Evolutionary conservation across 2,329 filamentous ascomycete species (phyloP).

Genomic region (Pseudogymnoascus sp.): DNA sequence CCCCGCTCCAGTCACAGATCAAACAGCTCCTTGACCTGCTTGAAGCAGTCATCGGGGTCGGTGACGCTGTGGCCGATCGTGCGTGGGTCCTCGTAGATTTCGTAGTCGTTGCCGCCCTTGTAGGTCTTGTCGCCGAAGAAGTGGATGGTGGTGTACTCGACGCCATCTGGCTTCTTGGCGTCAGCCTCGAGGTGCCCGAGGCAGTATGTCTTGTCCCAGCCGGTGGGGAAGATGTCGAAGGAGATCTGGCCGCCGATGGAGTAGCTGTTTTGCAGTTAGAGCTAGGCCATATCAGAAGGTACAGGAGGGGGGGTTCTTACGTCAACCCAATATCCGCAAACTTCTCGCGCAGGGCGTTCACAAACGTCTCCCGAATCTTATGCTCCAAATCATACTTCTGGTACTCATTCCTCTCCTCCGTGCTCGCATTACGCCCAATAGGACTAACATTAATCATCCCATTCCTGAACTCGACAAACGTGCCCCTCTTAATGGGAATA

Average conservation of each 20-base stretch:
- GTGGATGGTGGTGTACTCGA: constrained; percentile 81
- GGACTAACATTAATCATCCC: constrained; percentile 86
- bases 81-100: constrained; percentile 77
- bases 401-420: constrained; percentile 72
- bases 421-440: constrained; percentile 76
- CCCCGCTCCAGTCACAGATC: constrained; percentile 40
- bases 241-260: constrained; percentile 96
- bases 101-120: constrained; percentile 87
- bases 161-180: constrained; percentile 56
- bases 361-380: constrained; percentile 67
- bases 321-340: constrained; percentile 81
- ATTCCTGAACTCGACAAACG: constrained; percentile 82
- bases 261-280: constrained; percentile 46
- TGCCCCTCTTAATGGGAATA: constrained; percentile 73
- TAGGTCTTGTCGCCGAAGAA: constrained; percentile 98
- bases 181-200: constrained; percentile 79
- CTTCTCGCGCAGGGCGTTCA: constrained; percentile 65
- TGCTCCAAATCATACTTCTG: constrained; percentile 71
- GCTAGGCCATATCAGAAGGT: constrained; percentile 4
- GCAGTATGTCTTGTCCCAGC: constrained; percentile 99
- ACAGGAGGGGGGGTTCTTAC: constrained; percentile 40
- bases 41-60: constrained; percentile 73
- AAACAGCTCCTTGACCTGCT: constrained; percentile 74
- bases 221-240: constrained; percentile 92
- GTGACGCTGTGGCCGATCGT: constrained; percentile 80